Percentiles rank a stretch among this genome's conserved stretches.
Conservation (phyloP, 108 stramenopile genomes). For the Nitzschia palea region DNA sequence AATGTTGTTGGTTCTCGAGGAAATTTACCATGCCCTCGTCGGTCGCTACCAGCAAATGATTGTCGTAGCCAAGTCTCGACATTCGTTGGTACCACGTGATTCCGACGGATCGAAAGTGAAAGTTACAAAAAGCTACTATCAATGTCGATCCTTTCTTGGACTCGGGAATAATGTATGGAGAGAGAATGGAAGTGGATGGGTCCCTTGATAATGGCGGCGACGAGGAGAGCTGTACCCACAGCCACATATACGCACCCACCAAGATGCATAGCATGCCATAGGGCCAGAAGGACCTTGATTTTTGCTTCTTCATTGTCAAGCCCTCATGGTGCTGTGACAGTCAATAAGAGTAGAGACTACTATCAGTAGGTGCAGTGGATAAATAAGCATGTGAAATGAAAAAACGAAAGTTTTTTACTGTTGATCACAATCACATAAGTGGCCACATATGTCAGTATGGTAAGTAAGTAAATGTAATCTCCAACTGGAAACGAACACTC, state of each 20-base stretch:
- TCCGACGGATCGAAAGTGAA: constrained; percentile 31
- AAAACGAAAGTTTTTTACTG: too few relatives aligned
- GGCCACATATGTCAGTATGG: too few relatives aligned
- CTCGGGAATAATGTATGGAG: background rate
- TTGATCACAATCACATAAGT: too few relatives aligned
- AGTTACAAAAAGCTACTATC: constrained; percentile 50
- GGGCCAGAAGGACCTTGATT: background rate
- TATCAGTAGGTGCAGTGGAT: too few relatives aligned
- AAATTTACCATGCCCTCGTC: constrained; percentile 11
- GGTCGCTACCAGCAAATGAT: constrained; percentile 20
- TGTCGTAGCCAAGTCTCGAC: constrained; percentile 29
- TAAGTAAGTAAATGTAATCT: too few relatives aligned
- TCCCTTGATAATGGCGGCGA: background rate
- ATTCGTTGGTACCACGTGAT: constrained; percentile 42
- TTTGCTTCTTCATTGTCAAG: background rate
- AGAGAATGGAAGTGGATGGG: background rate
- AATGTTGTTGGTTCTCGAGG: constrained; percentile 15
- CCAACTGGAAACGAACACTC: too few relatives aligned
- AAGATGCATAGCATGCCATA: background rate
- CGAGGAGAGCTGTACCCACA: background rate
- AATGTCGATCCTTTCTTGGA: constrained; percentile 16
- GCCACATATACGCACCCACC: background rate
- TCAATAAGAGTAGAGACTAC: too few relatives aligned
- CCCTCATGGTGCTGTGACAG: background rate
- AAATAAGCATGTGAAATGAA: too few relatives aligned